Evolutionary conservation across 2,329 filamentous ascomycete species (phyloP), one percentile per base, ranked within the genome.

Genomic region (Scedosporium aurantiacum): DNA sequence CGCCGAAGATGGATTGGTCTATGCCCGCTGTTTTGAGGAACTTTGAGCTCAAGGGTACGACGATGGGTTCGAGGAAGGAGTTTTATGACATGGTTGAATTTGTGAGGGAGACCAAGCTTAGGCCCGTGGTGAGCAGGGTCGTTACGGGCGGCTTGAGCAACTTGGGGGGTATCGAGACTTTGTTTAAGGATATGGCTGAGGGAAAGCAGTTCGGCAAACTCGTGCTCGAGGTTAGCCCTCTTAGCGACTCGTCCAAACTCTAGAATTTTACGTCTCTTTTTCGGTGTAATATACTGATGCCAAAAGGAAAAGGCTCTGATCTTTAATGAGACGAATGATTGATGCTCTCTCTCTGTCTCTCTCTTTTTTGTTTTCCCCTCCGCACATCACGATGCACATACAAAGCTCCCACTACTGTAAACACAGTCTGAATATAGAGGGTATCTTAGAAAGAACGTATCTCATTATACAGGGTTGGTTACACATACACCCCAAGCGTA

Each of bases 131-230:
- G 1, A 94, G 88, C 65, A 82, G 87, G 60, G 83, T 86, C 0
- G 83, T 89, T 14, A 83, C 84, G 66, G 90, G 32, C 8, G 32
- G 90, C 0, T 74, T 96, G 66, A 85, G 88, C 60, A 86, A 92
- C 67, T 67, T 96, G 5, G 79, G 85, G n/a, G 87, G 78, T n/a
- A 89, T 97, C 60, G 85, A 97, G 63, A 79, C 78, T 0, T 73
- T 97, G 59, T 97, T 96, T 71, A 86, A 90, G 47, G 91, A 96
- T 58, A 96, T 97, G 84, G 90, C 89, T 70, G 82, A 84, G 5
- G 90, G 88, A 0, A 85, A 77, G 64, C 93, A 97, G 73, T 96
- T 97, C 77, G 94, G 93, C 10, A 97, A 97, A 75, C 73, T 97
- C 67, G 91, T 97, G 1, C 83, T 97, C 65, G 83, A 90, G 67